Evolutionary conservation across 2,329 filamentous ascomycete genomes (phyloP), one percentile per base, ranked within the genome.

Genomic region (Ceratocystis lukuohia): DNA sequence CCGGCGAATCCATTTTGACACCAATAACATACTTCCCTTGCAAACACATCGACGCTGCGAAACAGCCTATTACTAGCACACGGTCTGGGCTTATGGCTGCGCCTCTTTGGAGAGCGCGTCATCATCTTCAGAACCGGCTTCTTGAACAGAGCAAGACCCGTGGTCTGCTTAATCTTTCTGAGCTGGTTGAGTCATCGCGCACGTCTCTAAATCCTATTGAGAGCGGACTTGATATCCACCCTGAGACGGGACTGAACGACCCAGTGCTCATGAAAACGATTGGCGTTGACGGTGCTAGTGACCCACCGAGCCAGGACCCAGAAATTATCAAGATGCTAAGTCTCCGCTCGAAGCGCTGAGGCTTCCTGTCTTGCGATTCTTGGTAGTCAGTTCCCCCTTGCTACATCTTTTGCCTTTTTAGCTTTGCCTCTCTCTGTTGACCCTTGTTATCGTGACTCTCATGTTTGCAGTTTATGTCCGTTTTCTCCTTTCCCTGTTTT

Each of bases 231-330:
- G 77, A 78, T 68, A 72, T 78, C 22, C 77, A 78, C 59, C 76
- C 76, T 0, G 71, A 72, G n/a, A 78, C 77, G 7, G 69, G 72
- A 3, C 74, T 73, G 64, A 74, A 77, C 25, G 77, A 78, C 37
- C 75, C 75, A 0, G 72, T 78, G 17, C 53, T 78, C 17, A 70
- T 71, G 44, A 71, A 70, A 0, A 71, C 71, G 25, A 72, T 69
- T 46, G 71, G 73, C 20, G 65, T 69, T 0, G 71, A 70, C 10
- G 65, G 69, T 22, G 68, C 69, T 12, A 72, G 69, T 66, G 69
- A 74, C 37, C 77, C 77, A 6, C 77, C 77, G 4, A 79, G 77
- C 48, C 77, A 79, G 67, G 75, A 79, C 45, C 70, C 70, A 3
- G 70, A 68, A 5, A 72, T 77, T 8, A 72, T 75, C 69, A 72